These are phyloP conservation scores for Saturnispora saitoi DNA, from an alignment of 805 yeast species.

Conservation along the genomic window DNA sequence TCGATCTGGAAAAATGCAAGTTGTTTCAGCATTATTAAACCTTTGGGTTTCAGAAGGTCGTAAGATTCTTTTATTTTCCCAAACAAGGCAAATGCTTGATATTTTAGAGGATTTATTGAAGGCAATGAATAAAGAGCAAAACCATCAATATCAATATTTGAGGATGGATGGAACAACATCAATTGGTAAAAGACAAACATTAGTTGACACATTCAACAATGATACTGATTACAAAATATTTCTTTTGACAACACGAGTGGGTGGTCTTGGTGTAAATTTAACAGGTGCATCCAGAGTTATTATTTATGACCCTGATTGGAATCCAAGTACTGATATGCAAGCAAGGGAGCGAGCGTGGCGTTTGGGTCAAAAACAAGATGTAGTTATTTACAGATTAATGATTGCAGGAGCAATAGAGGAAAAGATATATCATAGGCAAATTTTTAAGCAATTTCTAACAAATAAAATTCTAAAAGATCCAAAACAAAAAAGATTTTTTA, in stretches of 20 bases:
- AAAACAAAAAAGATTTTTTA: slow-evolving; percentile 86
- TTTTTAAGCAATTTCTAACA: slow-evolving; percentile 87
- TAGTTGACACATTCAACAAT: slow-evolving; percentile 75
- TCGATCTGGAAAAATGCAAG: slow-evolving; percentile 85
- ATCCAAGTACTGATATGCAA: slow-evolving; percentile 94
- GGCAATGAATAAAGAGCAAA: slow-evolving; percentile 27
- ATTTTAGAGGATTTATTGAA: slow-evolving; percentile 65
- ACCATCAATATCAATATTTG: slow-evolving; percentile 39
- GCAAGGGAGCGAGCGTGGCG: slow-evolving; percentile 98
- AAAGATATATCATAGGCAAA: slow-evolving; percentile 92
- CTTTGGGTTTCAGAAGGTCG: slow-evolving; percentile 74
- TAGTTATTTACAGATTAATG: slow-evolving; percentile 82
- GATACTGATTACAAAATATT: slow-evolving; percentile 54
- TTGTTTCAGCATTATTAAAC: slow-evolving; percentile 61
- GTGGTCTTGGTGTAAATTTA: slow-evolving; percentile 88
- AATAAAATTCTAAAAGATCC: slow-evolving; percentile 94
- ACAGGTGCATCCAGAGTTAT: slow-evolving; percentile 95
- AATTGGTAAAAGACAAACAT: slow-evolving; percentile 60
- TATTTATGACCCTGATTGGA: slow-evolving; percentile 97
- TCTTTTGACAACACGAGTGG: slow-evolving; percentile 86
- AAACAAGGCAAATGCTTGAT: slow-evolving; percentile 88
- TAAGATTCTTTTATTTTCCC: slow-evolving; percentile 79
- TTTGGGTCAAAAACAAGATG: slow-evolving; percentile 88
- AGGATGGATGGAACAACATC: slow-evolving; percentile 95
- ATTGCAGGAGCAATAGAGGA: slow-evolving; percentile 95